These are phyloP conservation scores for Dipteronia sinensis DNA, from an alignment of 345 rosid species.

Conservation along the genomic window DNA sequence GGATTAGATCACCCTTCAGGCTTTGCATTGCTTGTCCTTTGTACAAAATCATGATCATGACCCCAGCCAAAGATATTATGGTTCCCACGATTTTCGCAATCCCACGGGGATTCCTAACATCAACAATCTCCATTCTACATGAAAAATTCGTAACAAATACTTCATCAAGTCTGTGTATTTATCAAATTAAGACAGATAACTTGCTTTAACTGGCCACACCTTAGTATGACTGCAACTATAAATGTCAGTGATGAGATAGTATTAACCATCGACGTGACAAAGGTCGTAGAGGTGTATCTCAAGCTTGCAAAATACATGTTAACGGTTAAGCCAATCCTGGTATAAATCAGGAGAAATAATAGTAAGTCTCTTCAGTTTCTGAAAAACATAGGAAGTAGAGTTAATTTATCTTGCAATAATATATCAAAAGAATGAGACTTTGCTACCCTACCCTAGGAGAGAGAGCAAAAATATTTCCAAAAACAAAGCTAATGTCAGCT, in stretches of 20 bases:
- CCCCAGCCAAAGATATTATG: constrained; percentile 24
- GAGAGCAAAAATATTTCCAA: constrained; percentile 35
- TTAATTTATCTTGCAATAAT: not conserved
- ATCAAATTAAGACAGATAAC: not conserved
- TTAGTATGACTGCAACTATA: constrained; percentile 25
- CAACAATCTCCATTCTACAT: constrained; percentile 14
- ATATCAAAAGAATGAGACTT: not conserved
- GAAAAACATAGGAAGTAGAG: not conserved
- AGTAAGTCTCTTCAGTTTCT: not conserved
- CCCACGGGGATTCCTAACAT: constrained; percentile 2
- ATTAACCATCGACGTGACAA: constrained; percentile 31
- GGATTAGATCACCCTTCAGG: constrained; percentile 28
- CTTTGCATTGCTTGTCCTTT: constrained; percentile 27
- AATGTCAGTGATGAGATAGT: constrained; percentile 29
- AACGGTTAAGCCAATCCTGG: constrained; percentile 31
- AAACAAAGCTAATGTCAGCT: constrained; percentile 28
- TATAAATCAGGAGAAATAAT: constrained; percentile 8
- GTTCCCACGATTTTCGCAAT: constrained; percentile 14
- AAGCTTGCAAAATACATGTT: constrained; percentile 38
- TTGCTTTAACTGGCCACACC: constrained; percentile 13
- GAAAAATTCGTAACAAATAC: not conserved
- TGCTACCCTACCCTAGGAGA: constrained; percentile 25
- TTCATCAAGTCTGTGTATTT: not conserved
- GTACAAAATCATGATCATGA: constrained; percentile 23
- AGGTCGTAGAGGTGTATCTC: constrained; percentile 35